Base-by-base conservation (phyloP, 2,329 filamentous ascomycete species). In the Lachnellula hyalina region DNA sequence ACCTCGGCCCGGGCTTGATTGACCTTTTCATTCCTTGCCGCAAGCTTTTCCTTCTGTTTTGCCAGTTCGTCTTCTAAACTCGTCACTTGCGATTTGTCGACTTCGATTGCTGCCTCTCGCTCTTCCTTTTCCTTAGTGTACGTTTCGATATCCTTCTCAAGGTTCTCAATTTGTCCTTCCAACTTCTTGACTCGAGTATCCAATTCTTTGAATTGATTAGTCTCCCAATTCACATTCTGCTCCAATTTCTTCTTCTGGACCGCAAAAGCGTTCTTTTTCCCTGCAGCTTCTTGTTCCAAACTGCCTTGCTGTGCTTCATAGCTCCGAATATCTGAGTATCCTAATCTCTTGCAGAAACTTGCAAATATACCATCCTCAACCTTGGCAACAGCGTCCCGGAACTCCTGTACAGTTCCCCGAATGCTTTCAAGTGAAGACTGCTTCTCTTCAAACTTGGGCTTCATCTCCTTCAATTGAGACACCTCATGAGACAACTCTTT, bases 281-380 rank as follows among this genome's bases (percentile, higher is more conserved):
- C 86, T 0, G 86, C 86, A 45, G 89, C 89, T 69, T 97, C 90
- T 70, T 96, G 90, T 71, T 97, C 92, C 48, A 96, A 76, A 42
- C 88, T 91, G 48, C 94, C 93, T 72, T 97, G 94, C 63, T 95
- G 92, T 25, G 87, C 87, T 69, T 97, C 91, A 66, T 97, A 99
- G 55, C 90, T 89, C 55, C 93, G 89, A 61, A 99, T 95, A 65
- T 95, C 87, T 55, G 83, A 79, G 70, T 96, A 97, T 0, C 92
- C 90, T 19, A 96, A 83, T 53, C 89, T 84, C 64, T 84, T 82
- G 74, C 94, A 99, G 74, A 99, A 99, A 41, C 79, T 78, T 21
- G 79, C 79, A 71, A 96, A 99, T 32, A 99, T 80, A 63, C 91
- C 82, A 68, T 99, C 94, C 68, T 96, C 91, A 17, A 96, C 89